Base-by-base conservation (phyloP, 306 rosid genomes). In the Corylus avellana region DNA sequence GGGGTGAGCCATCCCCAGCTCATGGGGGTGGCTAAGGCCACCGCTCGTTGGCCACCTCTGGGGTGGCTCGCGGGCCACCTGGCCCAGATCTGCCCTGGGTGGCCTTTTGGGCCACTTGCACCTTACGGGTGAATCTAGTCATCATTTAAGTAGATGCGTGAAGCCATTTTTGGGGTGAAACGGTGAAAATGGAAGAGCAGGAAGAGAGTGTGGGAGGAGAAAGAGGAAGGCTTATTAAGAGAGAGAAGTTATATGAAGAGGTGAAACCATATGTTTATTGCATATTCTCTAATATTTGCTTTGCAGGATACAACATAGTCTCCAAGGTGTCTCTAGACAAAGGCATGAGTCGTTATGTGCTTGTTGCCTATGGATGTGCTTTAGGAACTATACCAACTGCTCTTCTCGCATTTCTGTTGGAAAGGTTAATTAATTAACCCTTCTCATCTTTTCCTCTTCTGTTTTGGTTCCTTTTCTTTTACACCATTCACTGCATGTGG, bases 261-360 rank as follows among this genome's bases (percentile, higher is more conserved):
- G 59, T 50, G 4, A 74, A 47, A 59, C 83, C 80, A 27, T 78
- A 74, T 37, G 1, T 68, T 5, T 57, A 56, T 4, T 74, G 74
- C 13, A 55, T 77, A 78, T 20, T 73, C 12, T 10, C 58, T 35
- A 48, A 56, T 25, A 9, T 74, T 20, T 73, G 75, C 44, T 16
- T 55, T 66, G 79, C 73, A 14, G 79, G 82, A 37, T 82, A 1
- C 76, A 67, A 25, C 18, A 50, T 78, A 32, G 35, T 78, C 39
- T 55, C 76, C 63, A 82, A 57, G 63, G 42, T 74, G 67, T 47
- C 72, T 32, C 68, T 82, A 12, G 73, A 77, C 73, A 51, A 11
- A 50, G 86, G 79, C 82, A 82, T 68, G 82, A 82, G 59, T 47
- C 20, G 29, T 5, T 82, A 73, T 78, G 76, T 82, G 72, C 85